Evolutionary conservation across 345 rosid species (phyloP), one percentile per base, ranked within the genome.

Genomic region (Theobroma cacao): DNA sequence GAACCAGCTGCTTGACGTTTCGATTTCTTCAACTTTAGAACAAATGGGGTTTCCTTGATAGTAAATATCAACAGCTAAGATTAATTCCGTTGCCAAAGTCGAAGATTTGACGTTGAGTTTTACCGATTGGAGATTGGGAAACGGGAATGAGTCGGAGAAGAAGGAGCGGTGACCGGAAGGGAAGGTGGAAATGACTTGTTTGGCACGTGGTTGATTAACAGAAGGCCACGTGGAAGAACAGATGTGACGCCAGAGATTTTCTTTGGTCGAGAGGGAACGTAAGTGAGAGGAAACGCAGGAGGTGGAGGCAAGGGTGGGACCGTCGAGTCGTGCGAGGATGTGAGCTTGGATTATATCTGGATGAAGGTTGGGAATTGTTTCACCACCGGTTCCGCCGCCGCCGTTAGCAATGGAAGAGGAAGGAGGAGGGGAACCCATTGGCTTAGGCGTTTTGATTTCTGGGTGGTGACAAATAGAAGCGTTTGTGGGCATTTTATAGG

Each of bases 61-160:
- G 69, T 78, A 88, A 22, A 95, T 28, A 86, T 95, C 99, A 1
- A 95, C 97, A 63, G 95, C 95, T 0, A 94, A 93, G 80, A 95
- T 88, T 2, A 93, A 62, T 11, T 67, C 86, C 9, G 72, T 17
- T 0, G 87, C 24, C 38, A 41, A 13, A 52, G 71, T 18, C 30
- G 79, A 50, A 40, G 79, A 31, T 45, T 43, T 78, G 18, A 58
- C 72, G 20, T 33, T 65, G 28, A 41, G 75, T 43, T 43, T 43
- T 2, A 53, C 63, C 45, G 81, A 71, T 5, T 56, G 75, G 59
- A 48, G 70, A 31, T 72, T 55, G 48, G 92, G 82, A 62, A 85
- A 47, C 4, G 95, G 89, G 53, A 68, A 91, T 0, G 93, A 80
- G 47, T 92, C 90, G 40, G 92, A 90, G 82, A 92, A 94, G 84